phyloP scores from a whole-genome alignment of 2,329 filamentous ascomycete genomes.

The Clathrospora elynae region DNA sequence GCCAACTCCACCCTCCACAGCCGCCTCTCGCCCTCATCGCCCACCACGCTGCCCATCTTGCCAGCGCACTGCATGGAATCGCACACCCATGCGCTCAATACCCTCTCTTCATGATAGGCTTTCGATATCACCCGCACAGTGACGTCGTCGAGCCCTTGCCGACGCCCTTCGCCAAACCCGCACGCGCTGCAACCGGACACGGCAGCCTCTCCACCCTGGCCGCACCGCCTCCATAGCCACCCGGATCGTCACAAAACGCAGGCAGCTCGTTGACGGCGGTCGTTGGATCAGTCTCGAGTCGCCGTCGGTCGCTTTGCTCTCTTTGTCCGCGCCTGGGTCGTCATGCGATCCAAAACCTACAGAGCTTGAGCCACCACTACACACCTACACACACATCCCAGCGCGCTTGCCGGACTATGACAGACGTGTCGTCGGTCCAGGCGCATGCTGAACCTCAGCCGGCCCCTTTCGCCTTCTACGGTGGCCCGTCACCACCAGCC shows the following conservation, averaged over 20 bases:
- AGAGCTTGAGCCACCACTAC: constrained; percentile 45
- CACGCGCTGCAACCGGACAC: constrained; percentile 34
- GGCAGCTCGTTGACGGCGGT: constrained; percentile 24
- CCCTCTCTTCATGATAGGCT: constrained; percentile 26
- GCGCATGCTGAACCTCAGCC: constrained; percentile 52
- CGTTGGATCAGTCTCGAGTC: constrained; percentile 33
- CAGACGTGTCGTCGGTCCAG: constrained; percentile 50
- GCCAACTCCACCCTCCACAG: constrained; percentile 28
- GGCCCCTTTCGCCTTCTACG: constrained; percentile 42
- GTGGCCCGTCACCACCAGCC: constrained; percentile 37
- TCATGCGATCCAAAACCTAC: constrained; percentile 50
- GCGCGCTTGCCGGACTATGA: constrained; percentile 49
- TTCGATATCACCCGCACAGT: constrained; percentile 19
- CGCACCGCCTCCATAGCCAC: constrained; percentile 18
- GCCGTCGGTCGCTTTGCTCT: constrained; percentile 33
- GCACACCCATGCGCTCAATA: constrained; percentile 19
- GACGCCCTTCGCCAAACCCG: constrained; percentile 23
- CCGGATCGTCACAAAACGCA: constrained; percentile 13
- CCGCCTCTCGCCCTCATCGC: constrained; percentile 32
- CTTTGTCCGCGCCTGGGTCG: constrained; percentile 45
- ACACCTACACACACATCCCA: constrained; percentile 27
- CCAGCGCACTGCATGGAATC: constrained; percentile 33
- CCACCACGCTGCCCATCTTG: constrained; percentile 24
- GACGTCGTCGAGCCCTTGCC: constrained; percentile 29
- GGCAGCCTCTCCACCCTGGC: constrained; percentile 33